Base-by-base conservation (phyloP, 495 filamentous ascomycete species). In the Daldinia decipiens region DNA sequence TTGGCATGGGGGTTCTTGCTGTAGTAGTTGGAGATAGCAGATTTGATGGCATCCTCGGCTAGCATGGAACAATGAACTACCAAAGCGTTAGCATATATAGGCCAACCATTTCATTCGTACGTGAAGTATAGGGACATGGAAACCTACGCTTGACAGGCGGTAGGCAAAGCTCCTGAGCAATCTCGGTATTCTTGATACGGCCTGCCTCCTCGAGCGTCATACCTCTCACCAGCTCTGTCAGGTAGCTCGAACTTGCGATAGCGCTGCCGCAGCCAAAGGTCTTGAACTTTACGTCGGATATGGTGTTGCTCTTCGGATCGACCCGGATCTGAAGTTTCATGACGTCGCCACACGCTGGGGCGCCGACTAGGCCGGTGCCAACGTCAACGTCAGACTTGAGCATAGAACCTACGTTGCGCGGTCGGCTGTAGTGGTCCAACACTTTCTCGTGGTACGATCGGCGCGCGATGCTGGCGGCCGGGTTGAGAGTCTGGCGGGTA, bases 271-370 rank as follows among this genome's bases (percentile, higher is more conserved):
- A 99, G 17, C 96, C 96, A 78, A 99, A 99, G 0, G 96, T 98
- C 89, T 99, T 97, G 87, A 96, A 97, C 79, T 94, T 93, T 72
- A 97, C 94, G 68, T 99, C 96, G 68, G 87, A 88, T 79, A 99
- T 99, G 61, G 89, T 93, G 76, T 96, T 90, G 78, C 89, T 91
- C 39, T 89, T 86, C 56, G 92, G 92, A 82, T 98, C 93, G 73
- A 99, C 96, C 61, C 93, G 91, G 81, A 99, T 99, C 84, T 99
- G 94, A 45, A 99, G 89, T 79, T 97, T 97, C 92, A 99, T 99
- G 71, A 98, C 95, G 81, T 98, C 95, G 80, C 95, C 95, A 78
- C 92, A 88, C 17, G 91, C 92, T 53, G 94, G 94, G n/a, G 95
- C 95, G 60, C 95, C 95, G 53, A 99, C 96, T 50, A 99, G 90